Evolutionary conservation across 805 yeast species (phyloP), one percentile per base, ranked within the genome.

Genomic region (Lipomyces japonicus): DNA sequence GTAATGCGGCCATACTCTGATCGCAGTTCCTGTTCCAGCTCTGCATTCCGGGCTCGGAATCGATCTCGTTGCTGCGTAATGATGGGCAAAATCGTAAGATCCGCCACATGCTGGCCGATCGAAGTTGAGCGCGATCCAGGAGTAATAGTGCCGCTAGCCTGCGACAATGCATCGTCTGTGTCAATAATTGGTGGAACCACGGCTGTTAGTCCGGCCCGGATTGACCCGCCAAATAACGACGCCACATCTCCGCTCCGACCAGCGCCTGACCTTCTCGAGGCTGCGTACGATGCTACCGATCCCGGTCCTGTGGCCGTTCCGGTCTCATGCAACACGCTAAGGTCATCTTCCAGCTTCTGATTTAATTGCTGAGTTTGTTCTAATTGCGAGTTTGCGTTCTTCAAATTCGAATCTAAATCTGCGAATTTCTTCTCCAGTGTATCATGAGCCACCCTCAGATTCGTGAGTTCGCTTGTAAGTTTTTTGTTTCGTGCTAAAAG

Each of bases 31-130:
- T 84, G 84, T 65, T 91, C 97, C 47, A 93, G 74, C 64, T 87
- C 96, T 50, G 77, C 78, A 62, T 84, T 87, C 47, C 88, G 76
- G n/a, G 79, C 76, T 61, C 95, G 81, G 73, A 90, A 89, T 55
- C 98, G 74, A 67, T 91, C 98, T 65, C 98, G 80, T 70, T 91
- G 98, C 63, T 91, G 90, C 12, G 96, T 89, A 25, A 93, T 80
- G 46, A 91, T 88, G 1, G 95, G 95, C 44, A 91, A 68, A 25
- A 90, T 3, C 81, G 37, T 61, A 56, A 16, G 57, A 44, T 28
- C 59, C 48, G 58, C 52, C 28, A 47, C 46, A 26, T 53, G 57
- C 39, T 53, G 57, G 12, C 50, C 57, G 19, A 39, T 39, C 18
- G 45, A 31, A 7, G 46, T 18, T 21, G 43, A 38, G 2, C 48